Base-by-base conservation (phyloP, 1,139 yeast genomes). In the Yamadazyma jaroonii region DNA sequence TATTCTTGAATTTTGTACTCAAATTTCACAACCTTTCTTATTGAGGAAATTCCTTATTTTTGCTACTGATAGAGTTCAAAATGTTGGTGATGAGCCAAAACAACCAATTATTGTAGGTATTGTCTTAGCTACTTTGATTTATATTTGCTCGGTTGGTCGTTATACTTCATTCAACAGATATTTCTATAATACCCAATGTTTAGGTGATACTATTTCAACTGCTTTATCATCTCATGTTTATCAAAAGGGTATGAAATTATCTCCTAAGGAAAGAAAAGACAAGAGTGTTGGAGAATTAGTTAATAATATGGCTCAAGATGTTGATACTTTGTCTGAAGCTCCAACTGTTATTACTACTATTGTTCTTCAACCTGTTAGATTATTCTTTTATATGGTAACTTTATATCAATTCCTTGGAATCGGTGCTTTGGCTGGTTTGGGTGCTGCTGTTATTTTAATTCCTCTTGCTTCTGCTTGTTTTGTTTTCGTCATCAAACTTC, bases 241-340 rank as follows among this genome's bases (percentile, higher is more conserved):
- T 44, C 55, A 55, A 21, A 67, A 67, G 40, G 61, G 70, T 0
- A 49, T 66, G 46, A 54, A 42, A 27, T 57, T 68, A 29, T 61
- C 72, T 1, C 68, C 71, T 2, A 65, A 63, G 37, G 57, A 66
- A 12, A 57, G 66, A 37, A 66, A 60, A 39, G 52, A 55, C n/a
- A 66, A 65, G 37, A 52, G 69, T 10, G 62, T 67, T 4, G 73
- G 74, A 35, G 73, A 67, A 39, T 60, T 68, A 33, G 61, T 68
- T 25, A 66, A 60, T 39, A 64, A 64, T 42, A 54, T 68, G 39
- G 59, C 73, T 0, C 65, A 62, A 38, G 74, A 68, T 48, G 58
- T 65, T 10, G 42, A 43, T n/a, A 51, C 55, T 1, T 47, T 67
- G 10, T 45, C 56, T 10, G 41, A 45, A 10, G 41, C 58, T 38